Evolutionary conservation across 148 eudicot species (phyloP), one percentile per base, ranked within the genome.

Genomic region (Spergularia bocconei): DNA sequence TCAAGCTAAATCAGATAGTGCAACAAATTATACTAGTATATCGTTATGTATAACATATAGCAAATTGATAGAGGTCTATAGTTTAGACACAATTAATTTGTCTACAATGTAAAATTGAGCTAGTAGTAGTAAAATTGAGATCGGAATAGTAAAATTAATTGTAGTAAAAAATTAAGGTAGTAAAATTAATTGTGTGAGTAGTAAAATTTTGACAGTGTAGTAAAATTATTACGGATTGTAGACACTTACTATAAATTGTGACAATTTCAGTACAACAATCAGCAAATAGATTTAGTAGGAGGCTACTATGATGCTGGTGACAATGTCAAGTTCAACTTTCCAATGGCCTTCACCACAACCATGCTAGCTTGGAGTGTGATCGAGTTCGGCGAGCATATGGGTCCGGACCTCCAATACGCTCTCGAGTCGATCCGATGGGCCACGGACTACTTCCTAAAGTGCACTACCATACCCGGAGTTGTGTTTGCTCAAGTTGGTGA

Each of bases 291-390:
- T 73, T 82, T 87, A 70, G 85, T 85, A 11, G 93, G 93, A 17
- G 93, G 91, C 0, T 90, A 90, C 72, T 90, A 90, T 20, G 93
- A 90, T n/a, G 93, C 93, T 7, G 93, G 93, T 0, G 91, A 90
- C 84, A 90, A 88, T 39, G 84, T 90, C 0, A 90, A 90, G 69
- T 90, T 86, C 84, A 76, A 86, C 77, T 86, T 90, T 55, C 91
- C 93, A 2, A 90, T 90, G 93, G 93, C 89, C 19, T 90, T 81
- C 79, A 52, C 88, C 3, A 86, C 91, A 36, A 88, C 93, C 19
- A 82, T 90, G 88, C 82, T 90, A 13, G 86, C 93, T 38, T 90
- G 93, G 93, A 81, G 91, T 4, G 86, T 85, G 21, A 33, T 88
- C 19, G 91, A 90, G 53, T 88, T 84, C 17, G 78, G 83, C 12